phyloP scores from a whole-genome alignment of 805 yeast genomes.

The Ogataea glucozyma region DNA sequence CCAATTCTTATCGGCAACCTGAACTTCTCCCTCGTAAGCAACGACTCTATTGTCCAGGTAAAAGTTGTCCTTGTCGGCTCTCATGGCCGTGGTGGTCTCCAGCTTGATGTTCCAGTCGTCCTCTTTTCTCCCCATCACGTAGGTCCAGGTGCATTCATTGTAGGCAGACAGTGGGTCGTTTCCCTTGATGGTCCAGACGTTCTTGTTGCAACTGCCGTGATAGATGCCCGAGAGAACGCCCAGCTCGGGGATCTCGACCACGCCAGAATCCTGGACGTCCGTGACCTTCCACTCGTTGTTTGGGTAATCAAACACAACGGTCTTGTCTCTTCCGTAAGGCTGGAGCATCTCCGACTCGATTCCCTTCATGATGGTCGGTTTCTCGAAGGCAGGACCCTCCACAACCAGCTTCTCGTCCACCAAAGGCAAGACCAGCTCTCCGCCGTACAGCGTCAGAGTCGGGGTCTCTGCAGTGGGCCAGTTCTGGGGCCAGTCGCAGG shows the following conservation, averaged over 20 bases:
- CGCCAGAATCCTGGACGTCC: constrained; percentile 41
- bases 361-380: constrained; percentile 33
- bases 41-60: constrained; percentile 34
- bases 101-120: constrained; percentile 42
- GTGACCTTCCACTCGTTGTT: constrained; percentile 37
- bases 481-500: constrained; percentile 50
- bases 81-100: constrained; percentile 35
- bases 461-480: constrained; percentile 49
- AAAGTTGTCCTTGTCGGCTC: constrained; percentile 36
- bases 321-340: constrained; percentile 29
- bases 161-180: constrained; percentile 42
- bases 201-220: constrained; percentile 42
- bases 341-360: constrained; percentile 31
- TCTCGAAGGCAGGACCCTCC: constrained; percentile 30
- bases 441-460: constrained; percentile 35
- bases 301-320: constrained; percentile 35
- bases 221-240: constrained; percentile 40
- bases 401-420: constrained; percentile 22
- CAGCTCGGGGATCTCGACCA: constrained; percentile 34
- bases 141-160: constrained; percentile 42
- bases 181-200: constrained; percentile 39
- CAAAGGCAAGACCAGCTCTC: constrained; percentile 35
- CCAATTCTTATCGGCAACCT: constrained; percentile 38
- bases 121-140: constrained; percentile 42
- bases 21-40: constrained; percentile 37